phyloP scores from a whole-genome alignment of 495 filamentous ascomycete genomes.

The Podospora sp. region DNA sequence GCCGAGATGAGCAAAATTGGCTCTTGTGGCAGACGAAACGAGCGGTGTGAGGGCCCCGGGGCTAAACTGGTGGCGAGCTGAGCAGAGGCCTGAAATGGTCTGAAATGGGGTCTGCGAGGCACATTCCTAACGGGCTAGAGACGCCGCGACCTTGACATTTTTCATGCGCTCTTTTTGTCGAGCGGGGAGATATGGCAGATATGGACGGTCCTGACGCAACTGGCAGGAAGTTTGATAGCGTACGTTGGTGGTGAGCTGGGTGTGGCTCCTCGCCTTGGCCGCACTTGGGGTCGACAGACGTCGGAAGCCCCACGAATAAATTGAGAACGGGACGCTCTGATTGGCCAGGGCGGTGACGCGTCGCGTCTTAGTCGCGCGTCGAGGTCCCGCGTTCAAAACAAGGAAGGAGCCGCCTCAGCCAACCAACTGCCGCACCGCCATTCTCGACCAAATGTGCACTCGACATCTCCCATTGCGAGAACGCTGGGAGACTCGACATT shows the following conservation, averaged over 20 bases:
- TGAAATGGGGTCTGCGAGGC: not conserved
- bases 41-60: slow-evolving; percentile 7
- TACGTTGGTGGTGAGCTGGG: not conserved
- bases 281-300: not conserved
- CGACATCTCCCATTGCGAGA: not conserved
- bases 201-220: not conserved
- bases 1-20: slow-evolving; percentile 2
- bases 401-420: not conserved
- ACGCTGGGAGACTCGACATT: not conserved
- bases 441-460: slow-evolving; percentile 3
- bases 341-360: not conserved
- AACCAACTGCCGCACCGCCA: slow-evolving; percentile 5
- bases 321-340: not conserved
- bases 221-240: not conserved
- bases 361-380: not conserved
- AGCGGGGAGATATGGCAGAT: not conserved
- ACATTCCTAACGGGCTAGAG: slow-evolving; percentile 14
- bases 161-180: slow-evolving; percentile 10
- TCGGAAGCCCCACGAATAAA: slow-evolving; percentile 9
- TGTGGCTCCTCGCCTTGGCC: not conserved
- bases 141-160: slow-evolving; percentile 12
- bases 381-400: not conserved
- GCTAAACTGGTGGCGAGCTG: slow-evolving; percentile 13
- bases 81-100: not conserved
- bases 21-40: not conserved